These are phyloP conservation scores for Tulasnella sp. DNA, from an alignment of 768 basidiomycete genomes.

Conservation along the genomic window DNA sequence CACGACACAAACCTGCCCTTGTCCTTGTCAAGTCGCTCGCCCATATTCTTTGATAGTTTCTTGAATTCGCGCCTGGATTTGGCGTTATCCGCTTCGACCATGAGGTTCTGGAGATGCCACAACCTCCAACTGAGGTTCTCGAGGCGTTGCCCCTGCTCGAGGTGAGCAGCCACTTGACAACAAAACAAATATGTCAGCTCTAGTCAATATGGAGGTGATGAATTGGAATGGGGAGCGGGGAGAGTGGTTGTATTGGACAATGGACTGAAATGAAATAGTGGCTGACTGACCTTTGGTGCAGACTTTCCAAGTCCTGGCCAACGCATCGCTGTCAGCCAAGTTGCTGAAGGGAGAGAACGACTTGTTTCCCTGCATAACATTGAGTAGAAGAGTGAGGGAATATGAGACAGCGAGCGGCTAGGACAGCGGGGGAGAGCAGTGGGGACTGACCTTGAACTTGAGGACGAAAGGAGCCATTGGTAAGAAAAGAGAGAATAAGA, in stretches of 20 bases:
- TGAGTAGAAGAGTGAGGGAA: background rate
- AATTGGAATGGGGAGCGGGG: background rate
- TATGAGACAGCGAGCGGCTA: slow-evolving; percentile 3
- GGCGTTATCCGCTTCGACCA: slow-evolving; percentile 83
- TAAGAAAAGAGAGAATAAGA: background rate
- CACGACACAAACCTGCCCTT: slow-evolving; percentile 59
- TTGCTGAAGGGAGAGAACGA: slow-evolving; percentile 89
- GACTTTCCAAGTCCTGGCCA: slow-evolving; percentile 89
- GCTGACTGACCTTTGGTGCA: slow-evolving; percentile 18
- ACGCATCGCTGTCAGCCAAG: slow-evolving; percentile 67
- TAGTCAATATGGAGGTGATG: slow-evolving; percentile 1
- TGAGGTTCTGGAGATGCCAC: slow-evolving; percentile 85
- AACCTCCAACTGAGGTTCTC: slow-evolving; percentile 88
- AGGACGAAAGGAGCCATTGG: slow-evolving; percentile 23
- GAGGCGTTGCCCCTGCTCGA: slow-evolving; percentile 71
- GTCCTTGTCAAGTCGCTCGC: slow-evolving; percentile 86
- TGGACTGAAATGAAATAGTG: background rate
- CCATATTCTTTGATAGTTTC: slow-evolving; percentile 77
- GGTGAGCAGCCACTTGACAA: slow-evolving; percentile 60
- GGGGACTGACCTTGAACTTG: slow-evolving; percentile 25
- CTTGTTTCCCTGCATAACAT: slow-evolving; percentile 60
- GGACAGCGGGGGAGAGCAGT: background rate
- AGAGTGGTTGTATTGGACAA: background rate
- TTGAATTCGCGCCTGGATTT: slow-evolving; percentile 82
- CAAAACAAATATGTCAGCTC: slow-evolving; percentile 13